Evolutionary conservation across 176 grass and related monocot species (phyloP).

Genomic region (Neostapfia colusana): DNA sequence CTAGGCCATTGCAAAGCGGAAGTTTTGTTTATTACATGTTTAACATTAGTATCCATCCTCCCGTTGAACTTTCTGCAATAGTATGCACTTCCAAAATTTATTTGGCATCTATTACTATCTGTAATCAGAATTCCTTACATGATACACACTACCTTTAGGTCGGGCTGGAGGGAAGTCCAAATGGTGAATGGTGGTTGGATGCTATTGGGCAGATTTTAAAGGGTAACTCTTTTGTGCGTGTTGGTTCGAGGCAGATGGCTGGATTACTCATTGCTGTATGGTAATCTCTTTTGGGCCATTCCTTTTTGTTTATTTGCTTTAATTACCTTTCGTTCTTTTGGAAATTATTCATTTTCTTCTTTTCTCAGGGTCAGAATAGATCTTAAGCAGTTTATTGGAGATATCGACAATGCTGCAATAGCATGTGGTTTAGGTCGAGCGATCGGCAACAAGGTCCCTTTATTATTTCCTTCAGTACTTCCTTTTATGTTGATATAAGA

Average conservation of each 20-base stretch:
- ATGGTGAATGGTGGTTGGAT: conserved; percentile 95
- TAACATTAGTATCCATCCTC: background rate
- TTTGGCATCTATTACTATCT: conserved; percentile 30
- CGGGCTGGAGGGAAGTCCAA: conserved; percentile 86
- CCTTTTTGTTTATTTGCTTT: background rate
- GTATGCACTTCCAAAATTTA: background rate
- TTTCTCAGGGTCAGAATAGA: conserved; percentile 67
- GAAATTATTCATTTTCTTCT: conserved; percentile 29
- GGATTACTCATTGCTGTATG: conserved; percentile 86
- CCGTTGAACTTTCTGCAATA: conserved; percentile 7
- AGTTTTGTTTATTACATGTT: conserved; percentile 27
- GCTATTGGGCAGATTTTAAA: conserved; percentile 68
- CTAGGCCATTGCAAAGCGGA: background rate
- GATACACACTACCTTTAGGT: conserved; percentile 54
- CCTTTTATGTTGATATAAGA: background rate
- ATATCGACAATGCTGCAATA: conserved; percentile 79
- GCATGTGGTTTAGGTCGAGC: conserved; percentile 89
- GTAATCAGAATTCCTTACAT: conserved; percentile 27
- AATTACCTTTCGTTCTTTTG: conserved; percentile 31
- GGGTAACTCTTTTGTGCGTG: conserved; percentile 57
- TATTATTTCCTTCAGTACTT: conserved; percentile 18
- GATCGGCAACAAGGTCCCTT: conserved; percentile 80
- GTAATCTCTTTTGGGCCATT: conserved; percentile 46
- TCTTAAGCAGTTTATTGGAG: conserved; percentile 70
- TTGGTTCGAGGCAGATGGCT: conserved; percentile 85